Evolutionary conservation across 306 rosid genomes (phyloP), one percentile per base, ranked within the genome.

Genomic region (Quercus rubra): DNA sequence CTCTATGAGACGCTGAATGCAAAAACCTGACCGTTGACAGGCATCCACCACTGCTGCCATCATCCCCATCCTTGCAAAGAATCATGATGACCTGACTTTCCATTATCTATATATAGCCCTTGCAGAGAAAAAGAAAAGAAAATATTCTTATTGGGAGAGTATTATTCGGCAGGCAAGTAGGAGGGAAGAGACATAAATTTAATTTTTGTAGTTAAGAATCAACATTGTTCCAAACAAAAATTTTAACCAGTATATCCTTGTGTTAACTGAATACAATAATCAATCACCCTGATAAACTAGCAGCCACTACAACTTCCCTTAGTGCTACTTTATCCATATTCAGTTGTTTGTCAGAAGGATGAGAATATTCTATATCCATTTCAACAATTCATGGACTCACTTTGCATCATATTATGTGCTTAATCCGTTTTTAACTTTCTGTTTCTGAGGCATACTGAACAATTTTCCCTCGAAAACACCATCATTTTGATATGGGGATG

Each of bases 121-220:
- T 71, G 78, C 27, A 21, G 28, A 49, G 18, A 23, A 73, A 15
- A 66, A 61, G 63, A 23, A 69, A 30, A 14, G 66, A 11, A 79
- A 71, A 75, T 38, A 62, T 2, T 58, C 54, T 49, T 49, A 49
- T 49, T 8, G 17, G 23, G 56, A 78, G 58, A 77, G 74, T 80
- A 71, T 79, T 74, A 85, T 79, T 63, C 18, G 61, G 35, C 54
- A 59, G 84, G 38, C 84, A 82, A 82, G 84, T 79, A 35, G 84
- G 38, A 70, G n/a, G 35, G 74, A 67, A 46, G 67, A 68, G 59
- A 33, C 33, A 33, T 28, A 21, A 23, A 69, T n/a, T 35, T 38
- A 30, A 66, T 30, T 64, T 30, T 3, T 9, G 4, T 41, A 3
- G 25, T 23, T 49, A 49, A 49, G 33, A 59, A 59, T 59, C 12